Evolutionary conservation across 1,139 yeast genomes (phyloP).

Genomic region (Debaryomyces subglobosus): DNA sequence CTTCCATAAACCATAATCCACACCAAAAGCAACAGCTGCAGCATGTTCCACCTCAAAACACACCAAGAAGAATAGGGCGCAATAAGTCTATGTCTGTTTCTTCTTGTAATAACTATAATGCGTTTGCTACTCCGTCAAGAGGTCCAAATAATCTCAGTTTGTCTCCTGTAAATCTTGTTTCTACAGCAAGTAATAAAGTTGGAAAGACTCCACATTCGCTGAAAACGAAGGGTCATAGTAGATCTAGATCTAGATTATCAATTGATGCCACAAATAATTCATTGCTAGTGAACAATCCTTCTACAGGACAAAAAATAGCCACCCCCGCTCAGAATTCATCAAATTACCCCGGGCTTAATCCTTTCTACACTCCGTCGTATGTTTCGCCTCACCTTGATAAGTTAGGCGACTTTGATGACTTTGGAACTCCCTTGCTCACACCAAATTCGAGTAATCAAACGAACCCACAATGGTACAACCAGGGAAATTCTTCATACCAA

Average conservation of each 20-base stretch:
- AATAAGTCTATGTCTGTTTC: slow-evolving; percentile 37
- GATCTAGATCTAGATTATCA: slow-evolving; percentile 46
- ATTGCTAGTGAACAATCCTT: slow-evolving; percentile 16
- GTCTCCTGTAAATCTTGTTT: slow-evolving; percentile 28
- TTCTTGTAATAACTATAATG: slow-evolving; percentile 22
- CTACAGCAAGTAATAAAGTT: slow-evolving; percentile 24
- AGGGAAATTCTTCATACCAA: slow-evolving; percentile 6
- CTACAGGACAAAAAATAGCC: slow-evolving; percentile 16
- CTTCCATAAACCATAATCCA: slow-evolving; percentile 20
- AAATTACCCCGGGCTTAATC: slow-evolving; percentile 32
- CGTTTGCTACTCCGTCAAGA: slow-evolving; percentile 36
- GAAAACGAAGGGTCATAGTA: slow-evolving; percentile 38
- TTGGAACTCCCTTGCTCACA: slow-evolving; percentile 39
- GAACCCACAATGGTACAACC: slow-evolving; percentile 4
- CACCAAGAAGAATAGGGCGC: slow-evolving; percentile 35
- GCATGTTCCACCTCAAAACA: slow-evolving; percentile 20
- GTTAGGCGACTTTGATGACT: slow-evolving; percentile 28
- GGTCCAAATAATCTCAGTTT: slow-evolving; percentile 16
- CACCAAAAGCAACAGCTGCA: slow-evolving; percentile 19
- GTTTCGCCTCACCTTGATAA: slow-evolving; percentile 43
- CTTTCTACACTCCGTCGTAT: slow-evolving; percentile 50
- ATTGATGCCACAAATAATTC: slow-evolving; percentile 26
- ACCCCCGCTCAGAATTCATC: slow-evolving; percentile 19
- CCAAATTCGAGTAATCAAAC: slow-evolving; percentile 17
- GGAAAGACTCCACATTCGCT: slow-evolving; percentile 34